Percentiles rank a stretch among this genome's conserved stretches.
Evolutionary conservation across 2,329 filamentous ascomycete genomes (phyloP).

Genomic region (Chaetothyriales sp.): DNA sequence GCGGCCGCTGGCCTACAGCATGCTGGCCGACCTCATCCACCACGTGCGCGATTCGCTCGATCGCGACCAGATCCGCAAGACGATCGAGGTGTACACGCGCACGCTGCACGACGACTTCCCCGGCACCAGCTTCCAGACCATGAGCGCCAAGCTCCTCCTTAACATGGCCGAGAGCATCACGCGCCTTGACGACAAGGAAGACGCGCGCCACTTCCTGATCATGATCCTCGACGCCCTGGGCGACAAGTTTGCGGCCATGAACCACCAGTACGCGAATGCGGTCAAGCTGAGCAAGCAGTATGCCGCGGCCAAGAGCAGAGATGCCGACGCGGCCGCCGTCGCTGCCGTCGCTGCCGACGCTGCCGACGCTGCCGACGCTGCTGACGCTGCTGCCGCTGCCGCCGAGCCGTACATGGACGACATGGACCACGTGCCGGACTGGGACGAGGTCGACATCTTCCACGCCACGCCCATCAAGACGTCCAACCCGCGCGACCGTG

Average conservation of each 20-base stretch:
- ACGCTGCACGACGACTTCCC: slow-evolving; percentile 93
- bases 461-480: slow-evolving; percentile 92
- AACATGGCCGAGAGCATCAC: slow-evolving; percentile 99
- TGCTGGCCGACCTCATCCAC: slow-evolving; percentile 95
- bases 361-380: no score
- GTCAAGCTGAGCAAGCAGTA: slow-evolving; percentile 79
- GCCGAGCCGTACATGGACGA: slow-evolving; percentile 78
- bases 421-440: slow-evolving; percentile 67
- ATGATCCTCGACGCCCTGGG: slow-evolving; percentile 97
- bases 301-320: slow-evolving; percentile 49
- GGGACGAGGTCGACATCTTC: slow-evolving; percentile 98
- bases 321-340: no score
- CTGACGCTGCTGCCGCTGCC: no score
- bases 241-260: slow-evolving; percentile 98
- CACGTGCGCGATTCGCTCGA: slow-evolving; percentile 83
- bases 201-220: slow-evolving; percentile 88
- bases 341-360: no score
- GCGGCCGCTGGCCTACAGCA: slow-evolving; percentile 89
- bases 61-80: slow-evolving; percentile 84
- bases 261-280: slow-evolving; percentile 85
- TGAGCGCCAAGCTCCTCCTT: slow-evolving; percentile 91
- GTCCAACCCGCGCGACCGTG: slow-evolving; percentile 76
- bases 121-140: slow-evolving; percentile 96
- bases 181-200: slow-evolving; percentile 80
- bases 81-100: slow-evolving; percentile 91